A percentile compares a stretch with the other conserved stretches of the same genome.
Evolutionary conservation across 2,329 filamentous ascomycete species (phyloP).

Genomic region (Rutstroemia sp.): DNA sequence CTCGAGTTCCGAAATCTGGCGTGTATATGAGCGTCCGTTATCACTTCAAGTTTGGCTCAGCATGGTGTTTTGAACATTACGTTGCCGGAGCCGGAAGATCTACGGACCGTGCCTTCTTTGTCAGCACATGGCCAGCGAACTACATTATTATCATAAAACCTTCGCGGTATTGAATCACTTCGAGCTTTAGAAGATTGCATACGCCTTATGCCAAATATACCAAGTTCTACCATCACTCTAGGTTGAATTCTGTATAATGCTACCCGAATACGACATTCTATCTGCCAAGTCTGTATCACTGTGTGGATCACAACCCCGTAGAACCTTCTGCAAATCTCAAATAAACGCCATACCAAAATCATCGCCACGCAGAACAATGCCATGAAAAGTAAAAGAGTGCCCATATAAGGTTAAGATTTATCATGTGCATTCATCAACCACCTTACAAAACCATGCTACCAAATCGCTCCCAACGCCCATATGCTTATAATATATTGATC

Average conservation of each 20-base stretch:
- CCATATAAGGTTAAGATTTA: not conserved
- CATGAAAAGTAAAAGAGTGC: not conserved
- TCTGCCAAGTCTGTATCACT: not conserved
- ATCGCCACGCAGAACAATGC: conserved; percentile 5
- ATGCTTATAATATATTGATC: conserved; percentile 6
- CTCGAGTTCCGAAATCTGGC: not conserved
- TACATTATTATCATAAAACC: not conserved
- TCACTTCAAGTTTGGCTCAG: not conserved
- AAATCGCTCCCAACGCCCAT: conserved; percentile 9
- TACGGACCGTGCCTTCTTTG: conserved; percentile 1
- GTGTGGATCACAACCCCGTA: not conserved
- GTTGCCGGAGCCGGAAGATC: conserved; percentile 7
- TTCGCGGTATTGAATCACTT: not conserved
- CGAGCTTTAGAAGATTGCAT: not conserved
- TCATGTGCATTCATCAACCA: conserved; percentile 9
- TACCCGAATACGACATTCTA: not conserved
- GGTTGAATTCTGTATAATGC: conserved; percentile 2
- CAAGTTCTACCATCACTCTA: not conserved
- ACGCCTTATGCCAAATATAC: not conserved
- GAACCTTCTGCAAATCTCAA: not conserved
- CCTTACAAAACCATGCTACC: conserved; percentile 4
- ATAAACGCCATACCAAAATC: conserved; percentile 5
- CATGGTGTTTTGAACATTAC: conserved; percentile 2
- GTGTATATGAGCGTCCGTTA: not conserved
- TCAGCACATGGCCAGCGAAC: not conserved